Evolutionary conservation across 148 eudicot species (phyloP).

Genomic region (Simmondsia chinensis): DNA sequence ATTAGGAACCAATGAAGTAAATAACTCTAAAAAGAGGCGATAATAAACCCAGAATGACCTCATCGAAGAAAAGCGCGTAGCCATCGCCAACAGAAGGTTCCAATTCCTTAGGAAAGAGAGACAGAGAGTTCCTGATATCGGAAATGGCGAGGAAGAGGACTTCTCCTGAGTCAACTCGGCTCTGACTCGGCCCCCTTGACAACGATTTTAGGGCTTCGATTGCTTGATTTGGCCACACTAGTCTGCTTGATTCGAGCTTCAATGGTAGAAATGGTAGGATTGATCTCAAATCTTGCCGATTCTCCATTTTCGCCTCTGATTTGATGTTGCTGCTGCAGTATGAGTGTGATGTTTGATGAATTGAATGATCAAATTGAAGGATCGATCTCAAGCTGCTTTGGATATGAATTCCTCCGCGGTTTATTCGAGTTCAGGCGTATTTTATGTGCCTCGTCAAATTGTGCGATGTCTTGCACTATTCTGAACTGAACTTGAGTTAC

Average conservation of each 20-base stretch:
- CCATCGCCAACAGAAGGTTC: slow-evolving; percentile 41
- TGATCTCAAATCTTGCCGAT: slow-evolving; percentile 41
- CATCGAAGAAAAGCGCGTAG: slow-evolving; percentile 72
- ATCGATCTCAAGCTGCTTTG: too few species aligned
- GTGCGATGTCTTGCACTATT: too few species aligned
- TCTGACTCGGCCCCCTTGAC: slow-evolving; percentile 54
- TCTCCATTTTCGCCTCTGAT: slow-evolving; percentile 34
- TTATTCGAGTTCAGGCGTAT: too few species aligned
- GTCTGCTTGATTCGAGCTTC: slow-evolving; percentile 29
- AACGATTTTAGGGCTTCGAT: slow-evolving; percentile 60
- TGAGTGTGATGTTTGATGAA: too few species aligned
- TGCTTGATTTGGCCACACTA: slow-evolving; percentile 59
- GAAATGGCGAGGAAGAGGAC: slow-evolving; percentile 59
- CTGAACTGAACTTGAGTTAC: too few species aligned
- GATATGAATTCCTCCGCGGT: too few species aligned
- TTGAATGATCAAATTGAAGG: too few species aligned
- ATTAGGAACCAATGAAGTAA: too few species aligned
- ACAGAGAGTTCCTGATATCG: slow-evolving; percentile 62
- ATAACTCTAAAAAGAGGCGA: not conserved
- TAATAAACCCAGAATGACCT: slow-evolving; percentile 18
- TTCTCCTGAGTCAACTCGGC: slow-evolving; percentile 75
- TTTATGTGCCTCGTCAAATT: too few species aligned
- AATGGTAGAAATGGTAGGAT: slow-evolving; percentile 56
- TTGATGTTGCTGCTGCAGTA: too few species aligned
- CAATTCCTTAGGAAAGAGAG: slow-evolving; percentile 23